Base-by-base conservation (phyloP, 192 early-diverging fungal genomes). In the Coemansia sp. region DNA sequence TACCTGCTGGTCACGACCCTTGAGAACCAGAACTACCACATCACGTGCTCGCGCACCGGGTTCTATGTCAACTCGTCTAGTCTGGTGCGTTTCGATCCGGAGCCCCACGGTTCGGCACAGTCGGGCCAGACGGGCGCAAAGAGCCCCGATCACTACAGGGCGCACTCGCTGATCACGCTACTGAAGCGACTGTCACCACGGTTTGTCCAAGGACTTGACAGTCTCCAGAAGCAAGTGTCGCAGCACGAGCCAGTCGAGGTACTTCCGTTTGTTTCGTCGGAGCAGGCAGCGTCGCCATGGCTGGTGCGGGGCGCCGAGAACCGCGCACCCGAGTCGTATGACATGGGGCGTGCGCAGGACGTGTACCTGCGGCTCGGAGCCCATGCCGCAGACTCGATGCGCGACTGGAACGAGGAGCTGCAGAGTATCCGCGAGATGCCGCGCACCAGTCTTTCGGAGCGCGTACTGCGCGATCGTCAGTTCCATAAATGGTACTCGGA, bases 321-420 rank as follows among this genome's bases (percentile, higher is more conserved):
- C 62, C 37, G 61, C 21, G 66, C 26, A 18, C 63, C 80, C 1
- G 48, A 52, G 57, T n/a, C 68, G 1, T 77, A 83, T 49, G 80
- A 83, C 37, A 41, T 63, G 37, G 73, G 66, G 3, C 68, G 68
- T 15, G 65, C 67, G 48, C 72, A 77, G 59, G 76, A 78, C 9
- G 61, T 71, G 45, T 65, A 57, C 7, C 36, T 83, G 42, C 61
- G 76, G 6, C 69, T 67, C 41, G 75, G 75, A 6, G 67, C 72
- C 0, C 71, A 73, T 26, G 57, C 59, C 0, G 67, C 64, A 12
- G 80, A 83, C 42, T 72, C 76, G 3, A 59, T 92, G 58, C 92
- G 94, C 56, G 96, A 98, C 71, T 99, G 96, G 96, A 98, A 99
- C 78, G 96, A 99, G 65, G 96, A 99, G 74, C 73, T 96, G 32